phyloP scores from a whole-genome alignment of 108 stramenopile species.

The Skeletonema potamos region DNA sequence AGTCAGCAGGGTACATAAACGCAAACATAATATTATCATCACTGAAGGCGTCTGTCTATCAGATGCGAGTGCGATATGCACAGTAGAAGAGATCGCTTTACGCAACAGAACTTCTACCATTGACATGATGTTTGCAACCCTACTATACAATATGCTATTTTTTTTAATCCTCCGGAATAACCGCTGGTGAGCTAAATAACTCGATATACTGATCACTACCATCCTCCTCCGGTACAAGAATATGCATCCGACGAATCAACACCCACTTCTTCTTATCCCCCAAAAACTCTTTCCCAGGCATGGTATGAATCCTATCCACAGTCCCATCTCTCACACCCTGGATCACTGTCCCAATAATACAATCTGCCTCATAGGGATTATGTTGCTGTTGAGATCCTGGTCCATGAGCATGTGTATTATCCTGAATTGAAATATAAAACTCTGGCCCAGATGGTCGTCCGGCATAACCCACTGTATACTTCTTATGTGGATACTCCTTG shows the following conservation, averaged over 20 bases:
- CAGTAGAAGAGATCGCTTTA: no score
- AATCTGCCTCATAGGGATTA: conserved; percentile 91
- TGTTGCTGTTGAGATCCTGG: conserved; percentile 80
- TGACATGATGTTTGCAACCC: background rate
- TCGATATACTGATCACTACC: conserved; percentile 36
- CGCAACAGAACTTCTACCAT: no score
- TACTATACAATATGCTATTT: background rate
- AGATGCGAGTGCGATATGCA: no score
- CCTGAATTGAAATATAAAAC: conserved; percentile 73
- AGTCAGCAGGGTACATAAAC: no score
- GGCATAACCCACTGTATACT: conserved; percentile 84
- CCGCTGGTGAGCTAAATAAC: conserved; percentile 24
- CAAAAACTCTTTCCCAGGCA: conserved; percentile 58
- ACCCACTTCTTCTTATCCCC: conserved; percentile 54
- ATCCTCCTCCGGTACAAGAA: conserved; percentile 46
- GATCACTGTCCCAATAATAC: conserved; percentile 81
- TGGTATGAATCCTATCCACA: conserved; percentile 56
- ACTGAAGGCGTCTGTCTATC: no score
- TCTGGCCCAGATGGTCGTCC: conserved; percentile 85
- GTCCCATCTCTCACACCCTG: conserved; percentile 66
- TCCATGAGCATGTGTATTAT: conserved; percentile 83
- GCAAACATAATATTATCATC: no score
- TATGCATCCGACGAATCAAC: conserved; percentile 54
- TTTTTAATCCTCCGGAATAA: conserved; percentile 1
- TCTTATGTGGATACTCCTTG: conserved; percentile 72